phyloP scores from a whole-genome alignment of 257 asterid species.

The Solanum lignicaule region DNA sequence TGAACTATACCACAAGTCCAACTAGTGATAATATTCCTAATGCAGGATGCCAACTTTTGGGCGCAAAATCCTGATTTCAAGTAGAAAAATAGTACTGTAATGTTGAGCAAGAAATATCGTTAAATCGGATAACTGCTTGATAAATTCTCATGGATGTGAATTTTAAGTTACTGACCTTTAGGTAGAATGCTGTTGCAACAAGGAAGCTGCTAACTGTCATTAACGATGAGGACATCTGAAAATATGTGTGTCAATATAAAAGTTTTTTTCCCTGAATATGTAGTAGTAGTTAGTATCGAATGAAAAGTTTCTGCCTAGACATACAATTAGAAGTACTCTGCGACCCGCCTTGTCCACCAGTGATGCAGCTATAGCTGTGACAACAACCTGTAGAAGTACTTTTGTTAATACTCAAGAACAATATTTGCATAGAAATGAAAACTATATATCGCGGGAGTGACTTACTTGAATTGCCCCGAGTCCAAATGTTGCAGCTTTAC shows the following conservation, averaged over 20 bases:
- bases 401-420: not conserved
- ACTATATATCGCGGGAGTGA: not conserved
- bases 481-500: conserved; percentile 67
- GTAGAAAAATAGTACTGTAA: not conserved
- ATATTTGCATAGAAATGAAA: not conserved
- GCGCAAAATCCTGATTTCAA: conserved; percentile 39
- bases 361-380: conserved; percentile 48
- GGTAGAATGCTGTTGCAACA: conserved; percentile 54
- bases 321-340: conserved; percentile 65
- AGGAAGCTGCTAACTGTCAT: conserved; percentile 57
- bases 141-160: not conserved
- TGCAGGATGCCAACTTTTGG: conserved; percentile 24
- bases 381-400: conserved; percentile 39
- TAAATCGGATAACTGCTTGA: not conserved
- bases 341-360: conserved; percentile 76
- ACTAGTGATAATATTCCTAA: conserved; percentile 38
- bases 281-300: not conserved
- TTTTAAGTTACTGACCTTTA: conserved; percentile 30
- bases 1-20: conserved; percentile 58
- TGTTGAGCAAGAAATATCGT: not conserved
- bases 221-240: conserved; percentile 49
- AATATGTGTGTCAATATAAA: not conserved
- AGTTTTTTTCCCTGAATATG: not conserved
- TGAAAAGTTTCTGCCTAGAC: not conserved
- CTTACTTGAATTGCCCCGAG: conserved; percentile 75